phyloP scores from a whole-genome alignment of 2,329 filamentous ascomycete genomes.

The Lecanosticta acicola region DNA sequence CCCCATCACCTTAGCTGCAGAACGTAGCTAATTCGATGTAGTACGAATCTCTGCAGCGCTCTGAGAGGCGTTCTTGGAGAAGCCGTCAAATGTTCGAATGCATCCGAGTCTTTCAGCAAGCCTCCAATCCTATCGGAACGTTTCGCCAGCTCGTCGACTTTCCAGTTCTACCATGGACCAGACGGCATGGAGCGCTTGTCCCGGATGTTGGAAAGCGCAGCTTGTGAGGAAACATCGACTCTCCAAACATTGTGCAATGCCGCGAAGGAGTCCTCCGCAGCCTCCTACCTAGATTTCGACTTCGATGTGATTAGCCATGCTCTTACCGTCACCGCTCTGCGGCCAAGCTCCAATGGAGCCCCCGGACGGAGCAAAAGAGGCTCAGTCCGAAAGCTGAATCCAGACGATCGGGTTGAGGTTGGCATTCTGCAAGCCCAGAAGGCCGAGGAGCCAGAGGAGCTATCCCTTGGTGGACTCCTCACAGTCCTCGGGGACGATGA shows the following conservation, averaged over 20 bases:
- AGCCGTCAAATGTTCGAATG: constrained; percentile 46
- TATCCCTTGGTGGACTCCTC: constrained; percentile 72
- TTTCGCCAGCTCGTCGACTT: constrained; percentile 57
- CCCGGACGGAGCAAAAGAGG: not conserved
- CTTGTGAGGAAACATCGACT: not conserved
- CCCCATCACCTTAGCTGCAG: not conserved
- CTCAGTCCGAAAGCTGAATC: not conserved
- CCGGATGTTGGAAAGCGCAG: not conserved
- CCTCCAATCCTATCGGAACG: constrained; percentile 52
- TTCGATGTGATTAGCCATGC: constrained; percentile 64
- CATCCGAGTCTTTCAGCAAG: constrained; percentile 32
- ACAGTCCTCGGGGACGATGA: constrained; percentile 70
- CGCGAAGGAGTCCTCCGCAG: not conserved
- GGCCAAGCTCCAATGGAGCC: constrained; percentile 3
- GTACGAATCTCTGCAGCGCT: constrained; percentile 49
- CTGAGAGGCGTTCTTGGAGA: constrained; percentile 54
- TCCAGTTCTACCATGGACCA: constrained; percentile 66
- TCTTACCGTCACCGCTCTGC: constrained; percentile 49
- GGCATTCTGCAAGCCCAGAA: constrained; percentile 67
- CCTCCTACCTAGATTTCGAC: constrained; percentile 63
- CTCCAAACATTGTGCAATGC: not conserved
- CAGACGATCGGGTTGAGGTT: constrained; percentile 57
- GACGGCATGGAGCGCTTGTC: constrained; percentile 51
- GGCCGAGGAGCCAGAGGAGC: constrained; percentile 61
- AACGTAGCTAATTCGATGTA: not conserved